Percentiles rank a stretch among this genome's conserved stretches.
Evolutionary conservation across 2,329 filamentous ascomycete genomes (phyloP).

Genomic region (Exophiala spinifera): DNA sequence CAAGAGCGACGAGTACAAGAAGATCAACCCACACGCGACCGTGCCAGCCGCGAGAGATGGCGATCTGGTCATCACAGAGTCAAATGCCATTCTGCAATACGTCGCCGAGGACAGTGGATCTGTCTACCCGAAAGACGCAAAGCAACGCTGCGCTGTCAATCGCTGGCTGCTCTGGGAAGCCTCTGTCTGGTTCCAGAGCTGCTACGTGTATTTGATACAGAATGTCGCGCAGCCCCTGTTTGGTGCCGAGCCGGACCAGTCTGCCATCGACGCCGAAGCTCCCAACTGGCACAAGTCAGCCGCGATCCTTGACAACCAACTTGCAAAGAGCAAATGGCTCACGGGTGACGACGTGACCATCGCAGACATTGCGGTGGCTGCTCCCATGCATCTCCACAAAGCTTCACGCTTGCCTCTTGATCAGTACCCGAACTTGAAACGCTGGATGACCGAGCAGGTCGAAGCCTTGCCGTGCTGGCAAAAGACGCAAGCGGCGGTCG

Average conservation of each 20-base stretch:
- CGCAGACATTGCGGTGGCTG: slow-evolving; percentile 42
- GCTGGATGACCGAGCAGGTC: slow-evolving; percentile 39
- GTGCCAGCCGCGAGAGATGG: slow-evolving; percentile 41
- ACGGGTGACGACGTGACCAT: slow-evolving; percentile 39
- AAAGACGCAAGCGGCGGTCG: slow-evolving; percentile 38
- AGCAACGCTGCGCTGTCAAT: slow-evolving; percentile 40
- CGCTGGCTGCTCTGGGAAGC: slow-evolving; percentile 45
- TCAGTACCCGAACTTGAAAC: slow-evolving; percentile 38
- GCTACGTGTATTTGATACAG: slow-evolving; percentile 43
- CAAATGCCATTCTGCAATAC: slow-evolving; percentile 44
- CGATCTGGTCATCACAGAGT: slow-evolving; percentile 41
- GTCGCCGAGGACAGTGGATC: slow-evolving; percentile 36
- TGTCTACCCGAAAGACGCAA: slow-evolving; percentile 41
- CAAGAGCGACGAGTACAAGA: slow-evolving; percentile 32
- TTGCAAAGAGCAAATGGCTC: slow-evolving; percentile 40
- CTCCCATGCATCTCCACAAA: slow-evolving; percentile 40
- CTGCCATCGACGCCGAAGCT: slow-evolving; percentile 36
- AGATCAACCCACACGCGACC: slow-evolving; percentile 34
- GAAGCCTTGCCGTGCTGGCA: slow-evolving; percentile 40
- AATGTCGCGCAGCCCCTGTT: slow-evolving; percentile 42
- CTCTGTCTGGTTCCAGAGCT: slow-evolving; percentile 40
- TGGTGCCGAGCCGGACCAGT: slow-evolving; percentile 36
- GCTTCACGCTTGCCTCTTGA: slow-evolving; percentile 37
- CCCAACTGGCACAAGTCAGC: slow-evolving; percentile 38
- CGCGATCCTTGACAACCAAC: slow-evolving; percentile 38